phyloP scores from a whole-genome alignment of 179 eudicot species.

The Actinidia arguta region DNA sequence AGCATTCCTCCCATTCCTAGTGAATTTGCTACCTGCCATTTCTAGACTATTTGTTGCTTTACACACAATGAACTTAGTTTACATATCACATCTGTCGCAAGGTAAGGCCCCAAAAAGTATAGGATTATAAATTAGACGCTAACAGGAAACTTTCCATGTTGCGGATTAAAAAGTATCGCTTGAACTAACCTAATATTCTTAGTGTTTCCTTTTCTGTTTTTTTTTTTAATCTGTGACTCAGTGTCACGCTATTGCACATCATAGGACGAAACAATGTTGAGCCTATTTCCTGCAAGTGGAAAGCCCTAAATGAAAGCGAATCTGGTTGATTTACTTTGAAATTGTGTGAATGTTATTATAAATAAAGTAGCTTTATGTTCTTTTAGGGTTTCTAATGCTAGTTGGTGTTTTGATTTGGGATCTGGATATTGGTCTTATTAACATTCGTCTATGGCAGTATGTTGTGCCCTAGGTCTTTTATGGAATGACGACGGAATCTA shows the following conservation, averaged over 20 bases:
- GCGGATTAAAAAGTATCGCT: background rate
- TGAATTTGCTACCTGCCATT: background rate
- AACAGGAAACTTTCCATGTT: background rate
- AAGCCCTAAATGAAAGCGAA: background rate
- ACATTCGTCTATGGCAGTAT: too few relatives aligned
- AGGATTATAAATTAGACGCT: background rate
- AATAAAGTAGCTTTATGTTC: background rate
- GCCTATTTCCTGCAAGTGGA: background rate
- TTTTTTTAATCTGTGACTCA: background rate
- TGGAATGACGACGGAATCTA: too few relatives aligned
- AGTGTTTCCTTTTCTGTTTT: background rate
- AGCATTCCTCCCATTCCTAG: background rate
- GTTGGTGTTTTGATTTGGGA: background rate
- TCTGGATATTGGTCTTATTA: too few relatives aligned
- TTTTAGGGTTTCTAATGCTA: background rate
- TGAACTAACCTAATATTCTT: background rate
- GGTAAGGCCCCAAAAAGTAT: too few relatives aligned
- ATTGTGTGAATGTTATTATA: background rate
- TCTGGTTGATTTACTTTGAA: background rate
- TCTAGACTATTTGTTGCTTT: too few relatives aligned
- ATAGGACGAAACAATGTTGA: background rate
- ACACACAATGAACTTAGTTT: too few relatives aligned
- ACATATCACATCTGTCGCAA: too few relatives aligned
- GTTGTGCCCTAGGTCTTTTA: too few relatives aligned
- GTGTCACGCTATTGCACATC: background rate